phyloP scores from a whole-genome alignment of 306 rosid species.

The Fragaria ananassa region DNA sequence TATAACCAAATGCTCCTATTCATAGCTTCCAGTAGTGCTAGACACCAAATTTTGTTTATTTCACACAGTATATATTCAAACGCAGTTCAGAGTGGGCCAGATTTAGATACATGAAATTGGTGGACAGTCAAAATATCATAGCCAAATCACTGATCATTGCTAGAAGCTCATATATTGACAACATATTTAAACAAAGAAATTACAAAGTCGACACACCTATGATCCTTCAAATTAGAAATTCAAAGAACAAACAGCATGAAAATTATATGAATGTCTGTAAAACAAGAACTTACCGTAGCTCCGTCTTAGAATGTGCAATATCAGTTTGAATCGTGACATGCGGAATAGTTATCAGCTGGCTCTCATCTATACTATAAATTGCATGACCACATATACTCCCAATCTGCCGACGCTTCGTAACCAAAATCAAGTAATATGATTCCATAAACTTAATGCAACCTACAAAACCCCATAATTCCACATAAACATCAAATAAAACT shows the following conservation, averaged over 20 bases:
- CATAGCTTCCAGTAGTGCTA: no score
- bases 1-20: background rate
- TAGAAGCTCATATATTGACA: no score
- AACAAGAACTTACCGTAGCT: slow-evolving; percentile 50
- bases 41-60: background rate
- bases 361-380: slow-evolving; percentile 74
- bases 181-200: no score
- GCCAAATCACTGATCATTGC: background rate
- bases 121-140: background rate
- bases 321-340: slow-evolving; percentile 81
- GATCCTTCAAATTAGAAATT: background rate
- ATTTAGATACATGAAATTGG: background rate
- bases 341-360: slow-evolving; percentile 77
- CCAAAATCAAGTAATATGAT: slow-evolving; percentile 82
- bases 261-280: background rate
- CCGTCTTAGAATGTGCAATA: slow-evolving; percentile 81
- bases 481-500: background rate
- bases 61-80: background rate
- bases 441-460: slow-evolving; percentile 93
- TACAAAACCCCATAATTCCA: slow-evolving; percentile 20
- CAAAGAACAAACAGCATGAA: slow-evolving; percentile 1
- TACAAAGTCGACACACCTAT: no score
- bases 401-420: slow-evolving; percentile 86
- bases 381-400: slow-evolving; percentile 91
- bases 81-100: background rate